A percentile compares a stretch with the other conserved stretches of the same genome.
phyloP scores from a whole-genome alignment of 345 rosid species.

The Schrenkiella parvula region DNA sequence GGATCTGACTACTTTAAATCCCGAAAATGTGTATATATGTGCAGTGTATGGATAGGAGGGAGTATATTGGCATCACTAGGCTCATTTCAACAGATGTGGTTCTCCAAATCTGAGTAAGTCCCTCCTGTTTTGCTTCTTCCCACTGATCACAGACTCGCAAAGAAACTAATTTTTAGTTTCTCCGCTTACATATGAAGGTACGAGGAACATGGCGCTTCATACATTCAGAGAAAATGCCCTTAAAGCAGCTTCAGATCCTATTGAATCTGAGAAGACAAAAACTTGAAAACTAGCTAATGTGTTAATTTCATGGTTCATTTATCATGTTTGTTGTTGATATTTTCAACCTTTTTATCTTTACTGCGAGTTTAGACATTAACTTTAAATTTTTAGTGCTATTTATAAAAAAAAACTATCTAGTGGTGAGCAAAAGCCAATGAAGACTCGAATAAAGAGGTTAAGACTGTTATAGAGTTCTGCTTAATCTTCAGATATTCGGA shows the following conservation, averaged over 20 bases:
- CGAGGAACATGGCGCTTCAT: conserved; percentile 97
- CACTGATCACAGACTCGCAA: background rate
- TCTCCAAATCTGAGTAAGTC: conserved; percentile 55
- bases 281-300: conserved; percentile 19
- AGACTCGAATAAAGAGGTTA: background rate
- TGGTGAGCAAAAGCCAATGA: background rate
- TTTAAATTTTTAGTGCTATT: background rate
- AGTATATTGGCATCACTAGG: conserved; percentile 99
- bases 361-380: background rate
- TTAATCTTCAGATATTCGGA: background rate
- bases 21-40: background rate
- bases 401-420: background rate
- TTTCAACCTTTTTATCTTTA: background rate
- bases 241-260: conserved; percentile 25
- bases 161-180: background rate
- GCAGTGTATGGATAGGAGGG: conserved; percentile 99
- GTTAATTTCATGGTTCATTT: conserved; percentile 4
- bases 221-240: conserved; percentile 95
- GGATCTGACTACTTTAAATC: background rate
- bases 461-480: background rate
- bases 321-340: background rate
- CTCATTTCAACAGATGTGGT: conserved; percentile 99
- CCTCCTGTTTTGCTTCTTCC: background rate
- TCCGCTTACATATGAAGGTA: conserved; percentile 46
- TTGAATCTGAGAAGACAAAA: conserved; percentile 11